These are phyloP conservation scores for Plasmodium knowlesi DNA, from an alignment of 169 alveolate species.

Conservation along the genomic window DNA sequence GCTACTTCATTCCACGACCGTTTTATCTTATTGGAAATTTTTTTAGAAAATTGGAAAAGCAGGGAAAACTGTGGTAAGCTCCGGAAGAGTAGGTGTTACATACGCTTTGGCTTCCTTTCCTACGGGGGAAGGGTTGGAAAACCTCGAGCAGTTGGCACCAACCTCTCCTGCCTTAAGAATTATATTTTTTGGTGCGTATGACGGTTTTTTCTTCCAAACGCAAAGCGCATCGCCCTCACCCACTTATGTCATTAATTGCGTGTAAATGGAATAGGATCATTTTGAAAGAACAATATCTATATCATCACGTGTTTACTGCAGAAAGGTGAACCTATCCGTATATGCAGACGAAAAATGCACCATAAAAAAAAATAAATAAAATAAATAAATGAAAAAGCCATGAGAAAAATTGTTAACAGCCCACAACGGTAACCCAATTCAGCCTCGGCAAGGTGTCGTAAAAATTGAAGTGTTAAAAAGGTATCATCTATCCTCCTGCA, in stretches of 20 bases:
- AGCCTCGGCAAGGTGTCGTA: background rate
- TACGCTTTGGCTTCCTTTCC: background rate
- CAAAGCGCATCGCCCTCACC: background rate
- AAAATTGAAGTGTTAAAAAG: background rate
- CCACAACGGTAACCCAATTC: background rate
- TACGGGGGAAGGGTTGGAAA: background rate
- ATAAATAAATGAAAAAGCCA: background rate
- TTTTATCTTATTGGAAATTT: constrained; percentile 5
- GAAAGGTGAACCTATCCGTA: background rate
- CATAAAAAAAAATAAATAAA: background rate
- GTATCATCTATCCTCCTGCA: background rate
- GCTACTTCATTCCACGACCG: background rate
- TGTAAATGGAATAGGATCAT: background rate
- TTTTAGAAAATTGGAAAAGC: background rate
- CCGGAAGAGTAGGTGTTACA: background rate
- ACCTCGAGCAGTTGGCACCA: background rate
- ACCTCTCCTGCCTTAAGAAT: background rate
- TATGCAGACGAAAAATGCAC: background rate
- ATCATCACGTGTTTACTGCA: background rate
- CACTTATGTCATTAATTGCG: background rate
- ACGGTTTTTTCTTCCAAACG: background rate
- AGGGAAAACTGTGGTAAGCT: background rate
- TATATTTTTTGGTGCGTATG: background rate
- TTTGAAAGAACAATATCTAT: background rate
- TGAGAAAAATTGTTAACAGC: background rate